Evolutionary conservation across 2,329 filamentous ascomycete species (phyloP), one percentile per base, ranked within the genome.

Genomic region (Aspergillus fischeri): DNA sequence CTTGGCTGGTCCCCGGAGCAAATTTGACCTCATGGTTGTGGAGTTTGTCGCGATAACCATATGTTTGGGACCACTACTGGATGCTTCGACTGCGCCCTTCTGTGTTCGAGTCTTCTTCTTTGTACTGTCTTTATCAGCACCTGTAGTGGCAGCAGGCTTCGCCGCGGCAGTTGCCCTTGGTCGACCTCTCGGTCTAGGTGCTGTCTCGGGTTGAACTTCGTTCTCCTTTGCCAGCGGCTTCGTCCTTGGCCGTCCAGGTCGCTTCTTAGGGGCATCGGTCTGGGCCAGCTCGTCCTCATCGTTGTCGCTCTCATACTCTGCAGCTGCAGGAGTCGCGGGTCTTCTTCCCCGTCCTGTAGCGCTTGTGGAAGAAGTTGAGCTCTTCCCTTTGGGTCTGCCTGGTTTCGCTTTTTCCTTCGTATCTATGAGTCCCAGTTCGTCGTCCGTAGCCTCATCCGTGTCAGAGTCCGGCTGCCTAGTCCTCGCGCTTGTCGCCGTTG

Each of bases 1-100:
- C 52, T 73, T 70, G 1, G 69, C 67, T 9, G 69, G 67, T 7
- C 70, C 70, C 25, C 66, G 68, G 28, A 68, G 52, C 41, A 68
- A 55, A 50, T 69, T 73, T 44, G 72, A 69, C 10, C 68, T 63
- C 60, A 68, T 65, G 0, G 59, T 57, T 11, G 65, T 63, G 3
- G 70, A 73, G 32, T 66, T 64, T 0, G 69, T 72, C 10, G 67
- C 63, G 35, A 72, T 66, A 20, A 63, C 56, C 3, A 72, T 63
- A 7, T 66, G 62, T 45, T 58, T 70, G 1, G 66, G 62, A 20
- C 52, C 57, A 27, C 54, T 51, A n/a, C 53, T 57, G 8, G 58
- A 60, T 4, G 56, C 44, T 11, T 55, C 50, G 35, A 62, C 58
- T 3, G 57, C 50, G 50, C 48, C 49, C 8, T 50, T 51, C 2